Evolutionary conservation across 805 yeast genomes (phyloP), one percentile per base, ranked within the genome.

Genomic region (Starmerella potacharoeniae): DNA sequence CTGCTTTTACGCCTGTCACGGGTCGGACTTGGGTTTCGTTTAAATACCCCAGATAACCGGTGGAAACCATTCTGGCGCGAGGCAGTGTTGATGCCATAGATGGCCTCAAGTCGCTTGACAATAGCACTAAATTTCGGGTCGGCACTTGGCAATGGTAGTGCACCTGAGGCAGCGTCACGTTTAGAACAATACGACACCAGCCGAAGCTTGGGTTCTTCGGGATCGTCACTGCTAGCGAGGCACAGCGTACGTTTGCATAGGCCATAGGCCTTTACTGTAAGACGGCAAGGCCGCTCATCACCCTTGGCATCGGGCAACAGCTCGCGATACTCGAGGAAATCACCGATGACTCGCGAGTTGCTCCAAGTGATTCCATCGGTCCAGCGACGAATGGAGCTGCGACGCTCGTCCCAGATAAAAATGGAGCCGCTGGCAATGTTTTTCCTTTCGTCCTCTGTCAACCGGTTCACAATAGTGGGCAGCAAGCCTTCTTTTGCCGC

Each of bases 351-450:
- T 56, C 88, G 73, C 0, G 85, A 79, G 2, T 89, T 86, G 56
- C 80, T 74, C 90, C 91, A 84, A 36, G 77, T 74, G 58, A 77
- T 77, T 17, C 90, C 87, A 63, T 84, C 91, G 1, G 90, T 84
- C 90, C 91, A 84, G 33, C 90, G 70, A 58, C 80, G 77, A 81
- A 84, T 82, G 16, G 81, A 84, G 44, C 86, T 80, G 60, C 79
- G 82, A 13, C 75, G 71, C 65, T 84, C 90, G 65, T 80, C 83
- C 89, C 89, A 84, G 8, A 83, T 77, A 62, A 79, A 84, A 2
- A 84, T 76, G 2, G 82, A 74, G 4, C 87, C 87, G 8, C 81
- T 73, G 22, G 68, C 68, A 43, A 84, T 82, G 22, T 69, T 68
- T 31, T 71, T 66, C 29, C 86, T 69, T 65, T 84, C 87, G 33